phyloP scores from a whole-genome alignment of 129 eudicot species.

The Calendula officinalis region DNA sequence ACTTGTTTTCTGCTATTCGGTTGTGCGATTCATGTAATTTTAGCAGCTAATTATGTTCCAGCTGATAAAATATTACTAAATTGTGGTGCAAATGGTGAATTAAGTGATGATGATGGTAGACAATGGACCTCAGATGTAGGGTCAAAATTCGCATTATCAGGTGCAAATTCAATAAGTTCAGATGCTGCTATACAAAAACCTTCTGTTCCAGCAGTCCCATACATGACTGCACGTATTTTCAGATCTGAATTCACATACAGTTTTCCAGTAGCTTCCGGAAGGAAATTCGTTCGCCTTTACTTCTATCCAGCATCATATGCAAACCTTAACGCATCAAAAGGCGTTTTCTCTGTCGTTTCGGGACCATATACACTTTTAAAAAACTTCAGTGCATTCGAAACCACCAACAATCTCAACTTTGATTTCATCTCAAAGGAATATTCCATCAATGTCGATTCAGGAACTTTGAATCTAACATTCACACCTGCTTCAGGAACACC shows the following conservation, averaged over 20 bases:
- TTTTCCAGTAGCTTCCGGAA: constrained; percentile 71
- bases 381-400: constrained; percentile 76
- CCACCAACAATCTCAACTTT: constrained; percentile 61
- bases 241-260: constrained; percentile 61
- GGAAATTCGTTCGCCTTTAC: constrained; percentile 73
- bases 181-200: constrained; percentile 64
- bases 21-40: constrained; percentile 23
- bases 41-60: constrained; percentile 61
- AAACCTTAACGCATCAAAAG: constrained; percentile 48
- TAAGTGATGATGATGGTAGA: constrained; percentile 52
- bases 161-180: constrained; percentile 39
- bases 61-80: constrained; percentile 58
- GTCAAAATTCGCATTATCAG: constrained; percentile 44
- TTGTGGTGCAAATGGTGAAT: constrained; percentile 64
- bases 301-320: constrained; percentile 81
- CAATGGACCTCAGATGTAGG: constrained; percentile 71
- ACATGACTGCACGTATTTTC: constrained; percentile 76
- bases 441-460: constrained; percentile 59
- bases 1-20: constrained; percentile 30
- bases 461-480: constrained; percentile 52
- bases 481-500: constrained; percentile 48
- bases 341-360: constrained; percentile 60
- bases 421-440: constrained; percentile 71
- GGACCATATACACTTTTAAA: constrained; percentile 65
- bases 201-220: constrained; percentile 79